A percentile compares a stretch with the other conserved stretches of the same genome.
phyloP scores from a whole-genome alignment of 768 basidiomycete species.

The Leccinum truebloodii region DNA sequence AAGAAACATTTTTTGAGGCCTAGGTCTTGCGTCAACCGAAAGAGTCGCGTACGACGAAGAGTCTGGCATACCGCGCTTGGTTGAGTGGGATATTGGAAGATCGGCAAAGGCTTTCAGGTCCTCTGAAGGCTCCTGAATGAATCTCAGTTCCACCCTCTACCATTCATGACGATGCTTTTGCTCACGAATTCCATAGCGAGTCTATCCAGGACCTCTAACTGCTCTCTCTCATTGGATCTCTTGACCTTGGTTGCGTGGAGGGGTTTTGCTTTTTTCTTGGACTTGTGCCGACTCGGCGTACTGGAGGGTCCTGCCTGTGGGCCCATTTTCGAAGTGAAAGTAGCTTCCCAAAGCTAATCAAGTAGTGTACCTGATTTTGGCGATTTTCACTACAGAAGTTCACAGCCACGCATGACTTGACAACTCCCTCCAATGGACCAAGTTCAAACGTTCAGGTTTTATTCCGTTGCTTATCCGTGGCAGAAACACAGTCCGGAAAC shows the following conservation, averaged over 20 bases:
- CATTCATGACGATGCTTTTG: slow-evolving; percentile 1
- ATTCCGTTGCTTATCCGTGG: too few relatives aligned
- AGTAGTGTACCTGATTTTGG: too few relatives aligned
- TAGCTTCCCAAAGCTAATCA: background rate
- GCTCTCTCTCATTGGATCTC: slow-evolving; percentile 49
- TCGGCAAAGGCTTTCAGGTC: slow-evolving; percentile 60
- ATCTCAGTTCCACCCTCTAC: slow-evolving; percentile 14
- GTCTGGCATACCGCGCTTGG: slow-evolving; percentile 60
- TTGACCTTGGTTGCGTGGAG: slow-evolving; percentile 36
- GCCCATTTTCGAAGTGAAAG: slow-evolving; percentile 15
- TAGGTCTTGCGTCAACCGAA: slow-evolving; percentile 27
- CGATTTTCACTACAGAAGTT: too few relatives aligned
- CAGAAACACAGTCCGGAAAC: background rate
- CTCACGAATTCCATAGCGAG: slow-evolving; percentile 54
- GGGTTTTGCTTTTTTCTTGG: slow-evolving; percentile 17
- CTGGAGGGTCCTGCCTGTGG: slow-evolving; percentile 22
- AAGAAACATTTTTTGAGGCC: slow-evolving; percentile 89
- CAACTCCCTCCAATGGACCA: too few relatives aligned
- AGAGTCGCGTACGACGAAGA: background rate
- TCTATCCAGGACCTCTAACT: slow-evolving; percentile 50
- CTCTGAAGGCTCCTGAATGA: slow-evolving; percentile 48
- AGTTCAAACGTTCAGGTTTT: too few relatives aligned
- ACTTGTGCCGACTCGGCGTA: slow-evolving; percentile 11
- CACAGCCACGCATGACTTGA: too few relatives aligned
- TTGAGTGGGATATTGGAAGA: slow-evolving; percentile 75